A percentile compares a stretch with the other conserved stretches of the same genome.
These are phyloP conservation scores for Dendrobium chrysotoxum DNA, from an alignment of 106 monocot species.

Conservation along the genomic window DNA sequence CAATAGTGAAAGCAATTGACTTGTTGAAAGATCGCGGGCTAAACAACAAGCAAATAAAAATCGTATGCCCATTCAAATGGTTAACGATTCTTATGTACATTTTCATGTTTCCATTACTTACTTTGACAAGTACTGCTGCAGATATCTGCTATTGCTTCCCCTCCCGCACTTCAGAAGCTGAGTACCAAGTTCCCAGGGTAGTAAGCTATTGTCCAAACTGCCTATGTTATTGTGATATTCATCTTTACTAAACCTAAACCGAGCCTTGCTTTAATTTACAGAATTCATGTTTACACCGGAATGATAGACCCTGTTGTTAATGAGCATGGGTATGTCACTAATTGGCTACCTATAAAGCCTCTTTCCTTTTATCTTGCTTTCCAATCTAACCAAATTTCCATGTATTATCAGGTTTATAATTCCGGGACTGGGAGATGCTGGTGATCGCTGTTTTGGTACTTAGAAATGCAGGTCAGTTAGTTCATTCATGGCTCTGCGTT, in stretches of 20 bases:
- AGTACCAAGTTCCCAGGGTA: conserved; percentile 88
- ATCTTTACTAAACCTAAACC: too few species aligned
- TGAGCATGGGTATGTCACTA: conserved; percentile 62
- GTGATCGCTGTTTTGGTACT: conserved; percentile 85
- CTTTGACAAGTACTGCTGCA: conserved; percentile 7
- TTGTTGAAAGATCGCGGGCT: conserved; percentile 78
- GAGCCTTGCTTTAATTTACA: conserved; percentile 19
- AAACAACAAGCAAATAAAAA: conserved; percentile 75
- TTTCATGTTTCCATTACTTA: neutral
- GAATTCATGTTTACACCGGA: conserved; percentile 82
- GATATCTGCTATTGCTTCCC: conserved; percentile 91
- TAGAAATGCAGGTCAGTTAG: conserved; percentile 9
- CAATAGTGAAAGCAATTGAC: conserved; percentile 80
- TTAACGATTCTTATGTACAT: neutral
- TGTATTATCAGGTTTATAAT: conserved; percentile 62
- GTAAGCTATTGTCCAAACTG: conserved; percentile 23
- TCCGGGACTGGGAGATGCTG: conserved; percentile 93
- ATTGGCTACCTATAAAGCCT: neutral
- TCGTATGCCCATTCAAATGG: conserved; percentile 38
- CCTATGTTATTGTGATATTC: neutral
- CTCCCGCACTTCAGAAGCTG: conserved; percentile 91
- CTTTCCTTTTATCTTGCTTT: too few species aligned
- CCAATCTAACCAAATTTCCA: too few species aligned
- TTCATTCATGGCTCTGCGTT: too few species aligned
- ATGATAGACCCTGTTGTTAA: conserved; percentile 79